Base-by-base conservation (phyloP, 2,329 filamentous ascomycete species). In the Exophiala mesophila region DNA sequence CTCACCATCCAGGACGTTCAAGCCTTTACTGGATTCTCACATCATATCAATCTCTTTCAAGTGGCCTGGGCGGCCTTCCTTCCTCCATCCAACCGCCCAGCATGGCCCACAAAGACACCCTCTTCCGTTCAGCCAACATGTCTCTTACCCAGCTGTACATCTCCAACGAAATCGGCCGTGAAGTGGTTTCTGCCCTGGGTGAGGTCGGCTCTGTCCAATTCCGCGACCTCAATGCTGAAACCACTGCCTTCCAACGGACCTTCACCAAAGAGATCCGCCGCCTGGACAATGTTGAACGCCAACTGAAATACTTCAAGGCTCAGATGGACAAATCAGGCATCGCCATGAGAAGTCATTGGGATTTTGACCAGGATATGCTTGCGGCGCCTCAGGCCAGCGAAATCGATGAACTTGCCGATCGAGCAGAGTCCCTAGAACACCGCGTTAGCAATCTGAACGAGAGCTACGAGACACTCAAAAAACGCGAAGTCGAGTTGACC, bases 101-200 rank as follows among this genome's bases (percentile, higher is more conserved):
- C 64, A 82, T 82, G 79, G 77, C 73, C 68, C 69, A 65, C 39
- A 73, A 87, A 72, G 88, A 97, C 72, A 95, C 89, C 69, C 86
- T 96, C 74, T 97, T 98, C 82, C 90, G 94, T 78, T 98, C 92
- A 65, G 87, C 88, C 86, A 87, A 96, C 70, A 98, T 98, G 92
- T 96, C 88, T 77, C 84, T 98, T 83, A 94, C 94, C 62, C 92
- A 98, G 82, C 84, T 98, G 62, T 98, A 97, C 71, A 94, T 98
- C 61, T 88, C 92, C 62, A 97, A 96, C 65, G 92, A 98, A 76
- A 97, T 98, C 58, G 90, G 92, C 58, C 82, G 92, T 63, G 94
- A 98, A 73, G 90, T 96, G 59, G 89, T 97, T 52, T 95, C 89
- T 63, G 90, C 90, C 43, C 75, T 98, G 54, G 92, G 92, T 63